Evolutionary conservation across 208 protist genomes (phyloP).

Genomic region (Acanthamoeba lenticulata): DNA sequence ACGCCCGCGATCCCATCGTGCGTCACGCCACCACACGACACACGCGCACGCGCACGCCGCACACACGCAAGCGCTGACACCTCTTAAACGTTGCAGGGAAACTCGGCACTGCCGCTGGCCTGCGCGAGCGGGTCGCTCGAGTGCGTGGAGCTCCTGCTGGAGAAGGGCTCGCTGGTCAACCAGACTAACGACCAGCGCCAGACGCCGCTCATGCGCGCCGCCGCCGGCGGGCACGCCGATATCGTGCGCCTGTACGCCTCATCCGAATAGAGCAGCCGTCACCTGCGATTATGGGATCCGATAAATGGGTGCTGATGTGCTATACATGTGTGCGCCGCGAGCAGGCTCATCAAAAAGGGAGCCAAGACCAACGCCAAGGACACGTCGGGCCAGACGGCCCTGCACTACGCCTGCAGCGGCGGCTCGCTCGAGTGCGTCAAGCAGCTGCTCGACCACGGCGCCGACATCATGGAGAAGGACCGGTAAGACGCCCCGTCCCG

Average conservation of each 20-base stretch:
- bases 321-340: no score
- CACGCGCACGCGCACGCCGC: background rate
- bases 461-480: slow-evolving; percentile 30
- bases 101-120: slow-evolving; percentile 3
- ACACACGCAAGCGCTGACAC: background rate
- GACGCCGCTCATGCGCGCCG: slow-evolving; percentile 40
- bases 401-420: slow-evolving; percentile 30
- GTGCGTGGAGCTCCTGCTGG: slow-evolving; percentile 24
- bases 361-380: slow-evolving; percentile 51
- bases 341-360: background rate
- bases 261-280: no score
- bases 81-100: no score
- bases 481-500: no score
- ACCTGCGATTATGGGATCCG: no score
- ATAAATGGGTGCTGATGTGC: no score
- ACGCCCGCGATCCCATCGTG: background rate
- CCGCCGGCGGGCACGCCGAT: slow-evolving; percentile 1
- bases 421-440: slow-evolving; percentile 51
- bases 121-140: slow-evolving; percentile 47
- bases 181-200: slow-evolving; percentile 34
- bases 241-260: no score
- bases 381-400: slow-evolving; percentile 16
- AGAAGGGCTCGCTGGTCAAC: slow-evolving; percentile 47
- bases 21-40: no score
- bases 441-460: slow-evolving; percentile 4